Conservation (phyloP, 208 protist genomes). For the Balamuthia mandrillaris region DNA sequence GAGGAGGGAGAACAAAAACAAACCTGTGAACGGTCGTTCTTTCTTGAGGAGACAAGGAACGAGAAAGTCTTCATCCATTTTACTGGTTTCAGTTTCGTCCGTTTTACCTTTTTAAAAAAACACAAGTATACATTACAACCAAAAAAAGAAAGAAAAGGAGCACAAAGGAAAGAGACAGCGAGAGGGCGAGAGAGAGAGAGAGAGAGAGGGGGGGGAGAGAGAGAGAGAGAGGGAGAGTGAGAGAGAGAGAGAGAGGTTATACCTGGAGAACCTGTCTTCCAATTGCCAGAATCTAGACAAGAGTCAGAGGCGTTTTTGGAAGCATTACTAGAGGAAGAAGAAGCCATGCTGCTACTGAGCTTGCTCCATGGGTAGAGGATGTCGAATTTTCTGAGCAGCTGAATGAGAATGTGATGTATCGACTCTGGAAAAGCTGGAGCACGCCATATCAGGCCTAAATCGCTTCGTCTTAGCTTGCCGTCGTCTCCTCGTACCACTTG, state of each 20-base stretch:
- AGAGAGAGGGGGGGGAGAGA: no score
- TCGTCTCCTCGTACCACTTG: neutral
- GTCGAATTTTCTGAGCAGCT: slow-evolving; percentile 39
- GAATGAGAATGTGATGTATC: slow-evolving; percentile 17
- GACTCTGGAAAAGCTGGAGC: slow-evolving; percentile 15
- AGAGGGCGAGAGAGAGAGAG: no score
- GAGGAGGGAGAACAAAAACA: neutral
- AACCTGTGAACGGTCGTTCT: neutral
- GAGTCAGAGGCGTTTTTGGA: no score
- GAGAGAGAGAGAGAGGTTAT: no score
- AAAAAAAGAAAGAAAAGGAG: no score
- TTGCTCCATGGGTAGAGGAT: slow-evolving; percentile 43
- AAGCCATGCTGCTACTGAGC: no score
- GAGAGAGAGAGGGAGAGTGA: no score
- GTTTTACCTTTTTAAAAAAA: neutral
- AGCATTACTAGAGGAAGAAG: no score
- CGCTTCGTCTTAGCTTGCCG: slow-evolving; percentile 26
- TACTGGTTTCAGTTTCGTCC: slow-evolving; percentile 11
- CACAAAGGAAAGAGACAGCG: no score
- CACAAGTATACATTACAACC: no score
- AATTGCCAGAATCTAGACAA: no score
- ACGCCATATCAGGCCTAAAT: slow-evolving; percentile 30
- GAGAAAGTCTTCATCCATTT: slow-evolving; percentile 7
- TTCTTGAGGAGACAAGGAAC: slow-evolving; percentile 32
- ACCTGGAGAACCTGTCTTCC: no score